Conservation (phyloP, 2,329 filamentous ascomycete species). For the Cladosporium phlei region DNA sequence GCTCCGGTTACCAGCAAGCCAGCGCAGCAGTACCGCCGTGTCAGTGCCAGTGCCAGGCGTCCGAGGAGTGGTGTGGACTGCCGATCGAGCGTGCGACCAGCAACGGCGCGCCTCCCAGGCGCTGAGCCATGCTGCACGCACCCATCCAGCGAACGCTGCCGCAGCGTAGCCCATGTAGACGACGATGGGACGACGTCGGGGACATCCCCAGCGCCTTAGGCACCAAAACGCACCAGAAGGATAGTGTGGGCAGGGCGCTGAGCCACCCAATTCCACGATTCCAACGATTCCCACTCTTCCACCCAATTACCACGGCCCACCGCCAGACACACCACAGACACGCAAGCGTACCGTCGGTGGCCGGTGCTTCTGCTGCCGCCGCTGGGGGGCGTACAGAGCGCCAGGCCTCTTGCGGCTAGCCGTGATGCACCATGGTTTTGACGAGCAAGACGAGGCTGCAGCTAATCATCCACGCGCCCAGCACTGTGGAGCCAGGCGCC, state of each 20-base stretch:
- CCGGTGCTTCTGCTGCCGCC: slow-evolving; percentile 11
- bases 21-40: slow-evolving; percentile 13
- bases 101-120: slow-evolving; percentile 6
- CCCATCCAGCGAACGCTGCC: slow-evolving; percentile 9
- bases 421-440: slow-evolving; percentile 11
- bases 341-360: slow-evolving; percentile 13
- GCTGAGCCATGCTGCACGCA: slow-evolving; percentile 11
- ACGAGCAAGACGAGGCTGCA: slow-evolving; percentile 10
- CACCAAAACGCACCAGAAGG: too few species aligned
- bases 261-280: slow-evolving; percentile 16
- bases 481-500: slow-evolving; percentile 13
- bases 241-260: slow-evolving; percentile 12
- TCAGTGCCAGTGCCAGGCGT: slow-evolving; percentile 5
- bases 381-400: slow-evolving; percentile 8
- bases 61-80: slow-evolving; percentile 9
- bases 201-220: slow-evolving; percentile 6
- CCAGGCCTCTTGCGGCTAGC: slow-evolving; percentile 10
- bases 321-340: slow-evolving; percentile 10
- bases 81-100: slow-evolving; percentile 13
- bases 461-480: slow-evolving; percentile 7
- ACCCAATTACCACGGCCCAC: slow-evolving; percentile 9
- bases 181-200: slow-evolving; percentile 12
- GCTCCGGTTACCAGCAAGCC: too few species aligned
- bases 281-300: too few species aligned
- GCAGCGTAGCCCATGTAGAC: too few species aligned